Conservation (phyloP, 371 early-diverging fungal species). For the Coemansia sp. region DNA sequence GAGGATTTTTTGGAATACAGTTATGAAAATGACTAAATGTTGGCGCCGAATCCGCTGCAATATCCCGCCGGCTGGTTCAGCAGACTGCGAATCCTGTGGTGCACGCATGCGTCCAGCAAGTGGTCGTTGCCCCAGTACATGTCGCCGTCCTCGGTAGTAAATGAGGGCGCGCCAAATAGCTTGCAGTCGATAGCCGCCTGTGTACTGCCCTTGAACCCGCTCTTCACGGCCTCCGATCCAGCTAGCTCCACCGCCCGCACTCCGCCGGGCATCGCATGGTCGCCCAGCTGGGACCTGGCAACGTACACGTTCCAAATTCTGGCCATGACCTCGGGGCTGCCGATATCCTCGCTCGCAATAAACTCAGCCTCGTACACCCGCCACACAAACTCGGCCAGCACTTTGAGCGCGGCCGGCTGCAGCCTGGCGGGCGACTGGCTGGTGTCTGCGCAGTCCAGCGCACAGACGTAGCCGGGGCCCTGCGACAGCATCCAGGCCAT, state of each 20-base stretch:
- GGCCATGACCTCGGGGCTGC: slow-evolving; percentile 25
- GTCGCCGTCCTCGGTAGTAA: slow-evolving; percentile 42
- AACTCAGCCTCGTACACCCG: slow-evolving; percentile 43
- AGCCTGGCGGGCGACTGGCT: background rate
- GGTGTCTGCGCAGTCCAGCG: slow-evolving; percentile 1
- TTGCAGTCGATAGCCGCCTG: slow-evolving; percentile 24
- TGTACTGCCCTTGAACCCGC: slow-evolving; percentile 20
- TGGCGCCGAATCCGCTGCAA: slow-evolving; percentile 1
- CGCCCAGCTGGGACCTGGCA: background rate
- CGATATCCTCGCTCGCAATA: slow-evolving; percentile 33
- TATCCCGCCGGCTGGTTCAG: slow-evolving; percentile 16
- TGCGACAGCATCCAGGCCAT: slow-evolving; percentile 45
- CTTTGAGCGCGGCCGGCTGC: slow-evolving; percentile 3
- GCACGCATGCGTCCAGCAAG: slow-evolving; percentile 34
- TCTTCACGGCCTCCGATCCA: slow-evolving; percentile 13
- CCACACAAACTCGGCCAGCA: slow-evolving; percentile 47
- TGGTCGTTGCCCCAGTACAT: slow-evolving; percentile 53
- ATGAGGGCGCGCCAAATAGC: slow-evolving; percentile 51
- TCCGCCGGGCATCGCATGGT: slow-evolving; percentile 8
- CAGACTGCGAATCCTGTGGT: slow-evolving; percentile 11
- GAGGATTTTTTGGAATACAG: too few species aligned
- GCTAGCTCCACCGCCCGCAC: slow-evolving; percentile 25
- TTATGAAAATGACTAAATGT: background rate
- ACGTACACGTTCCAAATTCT: slow-evolving; percentile 37
- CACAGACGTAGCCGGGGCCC: slow-evolving; percentile 17